A percentile compares a stretch with the other conserved stretches of the same genome.
Evolutionary conservation across 2,329 filamentous ascomycete species (phyloP).

Genomic region (Pseudogymnoascus sp.): DNA sequence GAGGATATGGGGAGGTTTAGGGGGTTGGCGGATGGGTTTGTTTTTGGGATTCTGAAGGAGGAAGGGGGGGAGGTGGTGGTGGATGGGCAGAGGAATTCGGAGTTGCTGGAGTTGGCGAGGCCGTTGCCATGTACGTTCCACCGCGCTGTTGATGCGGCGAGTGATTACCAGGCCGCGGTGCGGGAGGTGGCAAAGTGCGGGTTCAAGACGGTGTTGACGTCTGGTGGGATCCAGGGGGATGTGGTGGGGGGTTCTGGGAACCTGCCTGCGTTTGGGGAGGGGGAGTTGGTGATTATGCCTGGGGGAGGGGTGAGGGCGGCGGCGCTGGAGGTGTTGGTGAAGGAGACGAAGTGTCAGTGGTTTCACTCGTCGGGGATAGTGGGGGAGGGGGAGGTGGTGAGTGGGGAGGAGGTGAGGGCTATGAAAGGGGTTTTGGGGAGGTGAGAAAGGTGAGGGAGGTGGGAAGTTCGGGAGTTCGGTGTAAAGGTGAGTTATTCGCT

Average conservation of each 20-base stretch:
- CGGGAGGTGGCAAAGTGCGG: conserved; percentile 34
- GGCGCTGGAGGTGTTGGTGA: conserved; percentile 32
- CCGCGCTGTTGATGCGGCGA: conserved; percentile 40
- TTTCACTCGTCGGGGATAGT: conserved; percentile 38
- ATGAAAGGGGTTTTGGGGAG: background rate
- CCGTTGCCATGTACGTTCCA: conserved; percentile 44
- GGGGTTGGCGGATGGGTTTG: conserved; percentile 36
- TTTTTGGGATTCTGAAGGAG: conserved; percentile 39
- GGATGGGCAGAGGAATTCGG: conserved; percentile 32
- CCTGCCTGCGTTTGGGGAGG: conserved; percentile 24
- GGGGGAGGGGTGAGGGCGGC: conserved; percentile 41
- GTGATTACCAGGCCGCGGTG: conserved; percentile 25
- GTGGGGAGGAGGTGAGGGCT: conserved; percentile 14
- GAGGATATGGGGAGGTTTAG: conserved; percentile 30
- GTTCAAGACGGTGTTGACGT: conserved; percentile 40
- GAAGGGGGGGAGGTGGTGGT: conserved; percentile 21
- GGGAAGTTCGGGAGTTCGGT: background rate
- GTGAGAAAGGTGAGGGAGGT: conserved; percentile 11
- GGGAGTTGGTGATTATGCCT: conserved; percentile 35
- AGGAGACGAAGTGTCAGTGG: conserved; percentile 25
- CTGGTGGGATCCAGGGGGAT: conserved; percentile 32
- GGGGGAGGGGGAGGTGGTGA: conserved; percentile 25
- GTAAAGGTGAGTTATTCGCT: background rate
- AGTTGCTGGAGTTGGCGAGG: conserved; percentile 33
- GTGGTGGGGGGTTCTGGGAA: conserved; percentile 26